These are phyloP conservation scores for Neofusicoccum cordaticola DNA, from an alignment of 2,329 filamentous ascomycete species.

Conservation along the genomic window DNA sequence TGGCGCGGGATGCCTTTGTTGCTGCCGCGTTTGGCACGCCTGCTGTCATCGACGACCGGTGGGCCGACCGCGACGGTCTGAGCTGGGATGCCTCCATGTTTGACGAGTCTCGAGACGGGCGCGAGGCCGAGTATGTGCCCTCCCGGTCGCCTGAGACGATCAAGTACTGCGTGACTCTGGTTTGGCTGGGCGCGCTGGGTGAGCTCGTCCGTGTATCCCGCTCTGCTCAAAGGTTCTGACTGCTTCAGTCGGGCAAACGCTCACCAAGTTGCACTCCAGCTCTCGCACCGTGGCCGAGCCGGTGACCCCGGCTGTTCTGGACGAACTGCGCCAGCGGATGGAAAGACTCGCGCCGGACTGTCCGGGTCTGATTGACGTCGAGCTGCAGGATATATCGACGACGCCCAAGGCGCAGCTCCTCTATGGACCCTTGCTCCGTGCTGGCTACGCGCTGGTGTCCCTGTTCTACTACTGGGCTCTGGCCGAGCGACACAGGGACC, in stretches of 20 bases:
- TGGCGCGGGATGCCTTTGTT: background rate
- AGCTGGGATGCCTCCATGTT: background rate
- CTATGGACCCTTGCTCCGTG: background rate
- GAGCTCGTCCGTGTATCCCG: background rate
- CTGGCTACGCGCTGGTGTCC: background rate
- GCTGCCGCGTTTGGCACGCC: background rate
- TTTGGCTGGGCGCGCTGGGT: background rate
- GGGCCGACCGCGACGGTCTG: background rate
- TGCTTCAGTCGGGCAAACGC: background rate
- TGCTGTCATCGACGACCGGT: background rate
- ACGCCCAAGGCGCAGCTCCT: background rate
- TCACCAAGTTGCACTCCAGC: background rate
- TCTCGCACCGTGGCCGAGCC: background rate
- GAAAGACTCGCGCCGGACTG: background rate
- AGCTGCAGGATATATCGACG: background rate
- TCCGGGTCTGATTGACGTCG: background rate
- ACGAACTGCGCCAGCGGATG: background rate
- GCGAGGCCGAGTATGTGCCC: background rate
- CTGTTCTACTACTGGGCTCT: background rate
- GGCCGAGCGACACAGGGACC: background rate
- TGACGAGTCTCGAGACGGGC: background rate
- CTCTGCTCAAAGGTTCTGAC: background rate
- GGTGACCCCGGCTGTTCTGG: background rate
- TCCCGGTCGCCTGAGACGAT: background rate
- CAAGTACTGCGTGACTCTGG: background rate